A percentile compares a stretch with the other conserved stretches of the same genome.
Conservation (phyloP, 345 rosid genomes). For the Citrus cavaleriei region DNA sequence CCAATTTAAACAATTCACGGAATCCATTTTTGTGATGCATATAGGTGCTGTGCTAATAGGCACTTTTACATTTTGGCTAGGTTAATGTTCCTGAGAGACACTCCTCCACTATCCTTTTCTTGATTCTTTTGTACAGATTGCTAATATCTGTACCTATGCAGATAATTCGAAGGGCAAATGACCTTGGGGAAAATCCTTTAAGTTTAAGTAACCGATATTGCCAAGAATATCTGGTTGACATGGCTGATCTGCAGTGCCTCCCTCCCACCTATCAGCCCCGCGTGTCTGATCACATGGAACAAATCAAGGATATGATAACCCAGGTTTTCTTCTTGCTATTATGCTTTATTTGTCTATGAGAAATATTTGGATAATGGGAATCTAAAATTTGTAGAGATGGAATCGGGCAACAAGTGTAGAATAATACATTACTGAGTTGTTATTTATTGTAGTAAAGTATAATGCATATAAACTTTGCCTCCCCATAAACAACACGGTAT, state of each 20-base stretch:
- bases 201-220: constrained; percentile 63
- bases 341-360: background rate
- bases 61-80: background rate
- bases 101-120: background rate
- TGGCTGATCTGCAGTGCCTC: constrained; percentile 76
- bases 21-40: background rate
- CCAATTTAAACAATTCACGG: background rate
- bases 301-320: constrained; percentile 67
- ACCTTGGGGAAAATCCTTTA: constrained; percentile 51
- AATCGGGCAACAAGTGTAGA: background rate
- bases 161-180: constrained; percentile 78
- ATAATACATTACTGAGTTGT: background rate
- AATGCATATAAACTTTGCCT: background rate
- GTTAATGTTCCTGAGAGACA: too few species aligned
- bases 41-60: background rate
- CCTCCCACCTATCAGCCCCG: constrained; percentile 76
- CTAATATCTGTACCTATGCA: constrained; percentile 22
- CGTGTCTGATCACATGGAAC: constrained; percentile 71
- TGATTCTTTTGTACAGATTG: background rate
- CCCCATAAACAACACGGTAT: background rate
- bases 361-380: background rate
- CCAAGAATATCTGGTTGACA: constrained; percentile 68
- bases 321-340: constrained; percentile 36
- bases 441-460: background rate
- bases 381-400: background rate